Evolutionary conservation across 306 rosid species (phyloP), one percentile per base, ranked within the genome.

Genomic region (Medicago lupulina): DNA sequence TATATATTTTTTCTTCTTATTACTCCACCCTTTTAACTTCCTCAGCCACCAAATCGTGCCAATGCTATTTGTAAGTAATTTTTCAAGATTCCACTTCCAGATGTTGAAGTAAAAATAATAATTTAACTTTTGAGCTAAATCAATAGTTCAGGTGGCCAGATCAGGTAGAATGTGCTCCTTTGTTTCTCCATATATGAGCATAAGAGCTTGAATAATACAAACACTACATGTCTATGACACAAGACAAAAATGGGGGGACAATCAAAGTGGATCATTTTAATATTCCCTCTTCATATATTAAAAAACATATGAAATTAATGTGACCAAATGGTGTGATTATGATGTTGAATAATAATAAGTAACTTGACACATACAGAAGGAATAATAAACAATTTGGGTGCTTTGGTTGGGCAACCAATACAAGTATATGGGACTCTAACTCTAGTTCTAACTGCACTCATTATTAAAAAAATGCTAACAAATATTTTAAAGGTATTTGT

Each of bases 401-500:
- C 51, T 41, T 63, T 81, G 73, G 70, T 70, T 81, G 83, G 79
- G 23, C 69, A 85, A 47, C 78, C n/a, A 73, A 70, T 67, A 72
- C 64, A 23, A 49, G 40, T 53, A 59, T 49, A 46, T 49, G 77
- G 68, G 53, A 70, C 60, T 74, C 66, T 51, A 38, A 75, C 60
- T 67, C 66, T 58, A 58, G 19, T 38, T 13, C 0, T 13, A 46
- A 34, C 67, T 19, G 71, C 55, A 46, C 53, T 1, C 74, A 71
- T 34, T n/a, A 12, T 2, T 23, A 34, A 5, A 6, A 34, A 34
- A 34, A 34, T 34, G 38, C 1, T 31, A 31, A 31, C 36, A 31
- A 31, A 31, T 31, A 2, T 31, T 2, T 31, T 31, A 5, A 31
- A 31, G 1, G 36, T 31, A 3, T 31, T 31, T 31, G 5, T 31